Conservation (phyloP, 2,329 filamentous ascomycete species). For the Trichophaea hybrida region DNA sequence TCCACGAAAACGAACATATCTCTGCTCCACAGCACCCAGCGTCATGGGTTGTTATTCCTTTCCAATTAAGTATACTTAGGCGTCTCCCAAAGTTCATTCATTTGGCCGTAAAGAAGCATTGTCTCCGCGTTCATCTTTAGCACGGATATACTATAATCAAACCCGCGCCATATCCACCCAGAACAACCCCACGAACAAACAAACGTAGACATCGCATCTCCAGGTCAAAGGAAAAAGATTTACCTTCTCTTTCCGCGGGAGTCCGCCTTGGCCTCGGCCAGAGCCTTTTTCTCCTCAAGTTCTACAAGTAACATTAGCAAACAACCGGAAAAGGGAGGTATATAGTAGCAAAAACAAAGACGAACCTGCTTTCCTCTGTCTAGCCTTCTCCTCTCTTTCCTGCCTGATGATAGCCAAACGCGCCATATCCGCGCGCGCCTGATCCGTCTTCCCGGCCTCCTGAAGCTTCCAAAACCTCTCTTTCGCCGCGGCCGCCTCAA, state of each 20-base stretch:
- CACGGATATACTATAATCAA: no score
- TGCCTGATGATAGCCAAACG: constrained; percentile 69
- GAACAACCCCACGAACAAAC: no score
- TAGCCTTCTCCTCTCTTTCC: constrained; percentile 70
- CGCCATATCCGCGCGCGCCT: constrained; percentile 79
- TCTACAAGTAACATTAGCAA: constrained; percentile 21
- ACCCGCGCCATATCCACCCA: no score
- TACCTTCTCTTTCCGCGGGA: constrained; percentile 32
- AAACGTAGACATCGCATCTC: no score
- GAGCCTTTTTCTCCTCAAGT: constrained; percentile 31
- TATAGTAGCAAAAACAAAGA: constrained; percentile 31
- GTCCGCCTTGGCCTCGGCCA: constrained; percentile 37
- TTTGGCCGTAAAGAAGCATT: no score
- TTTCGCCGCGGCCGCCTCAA: constrained; percentile 76
- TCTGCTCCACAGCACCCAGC: no score
- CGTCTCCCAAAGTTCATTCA: no score
- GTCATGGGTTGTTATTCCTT: no score
- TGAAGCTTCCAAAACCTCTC: constrained; percentile 86
- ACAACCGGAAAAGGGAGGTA: no score
- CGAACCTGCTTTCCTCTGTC: constrained; percentile 64
- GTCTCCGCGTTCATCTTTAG: no score
- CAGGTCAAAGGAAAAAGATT: not conserved
- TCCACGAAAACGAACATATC: no score
- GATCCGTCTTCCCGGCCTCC: constrained; percentile 89
- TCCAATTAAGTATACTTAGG: no score